Base-by-base conservation (phyloP, 257 asterid genomes). In the Euphrasia confusa region DNA sequence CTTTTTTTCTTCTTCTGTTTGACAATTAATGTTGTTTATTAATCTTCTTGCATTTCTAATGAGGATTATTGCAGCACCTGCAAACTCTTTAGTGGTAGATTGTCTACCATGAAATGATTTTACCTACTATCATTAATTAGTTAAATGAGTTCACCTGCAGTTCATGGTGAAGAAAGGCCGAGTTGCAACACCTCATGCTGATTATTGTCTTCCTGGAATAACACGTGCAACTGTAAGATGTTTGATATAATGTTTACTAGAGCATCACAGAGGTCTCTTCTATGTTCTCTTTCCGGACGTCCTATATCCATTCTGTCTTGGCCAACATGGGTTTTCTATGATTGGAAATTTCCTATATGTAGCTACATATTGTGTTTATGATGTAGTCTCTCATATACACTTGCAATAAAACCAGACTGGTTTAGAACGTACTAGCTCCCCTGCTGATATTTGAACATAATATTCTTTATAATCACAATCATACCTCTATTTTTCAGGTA, bases 131-230 rank as follows among this genome's bases (percentile, higher is more conserved):
- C 5, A 48, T 53, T 10, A 21, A 12, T 63, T 2, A 48, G 7
- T 33, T 27, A 24, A 50, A 26, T 62, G 18, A n/a, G 9, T 62
- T 39, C 17, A 17, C 15, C 54, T 79, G 79, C 85, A 87, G 95
- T 87, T 84, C 80, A 69, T 84, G 66, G 90, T 87, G 71, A 87
- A 84, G 84, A 87, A 73, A 79, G 90, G 93, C 69, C 73, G 66
- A 11, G 93, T 87, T 57, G 55, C 83, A 62, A 84, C 95, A 57
- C 95, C 95, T 48, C 88, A 77, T 74, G 87, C 94, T 72, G 95
- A 87, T 75, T 84, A 82, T 62, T 87, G 95, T 73, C 95, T 87
- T 77, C 95, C 95, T 32, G 95, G 95, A 68, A 74, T 77, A 64
- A 87, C 95, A 60, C 80, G 95, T 65, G 83, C 83, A 60, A 80